A percentile compares a stretch with the other conserved stretches of the same genome.
These are phyloP conservation scores for Oryza glumipatula DNA, from an alignment of 176 grass and related monocot species.

Conservation along the genomic window DNA sequence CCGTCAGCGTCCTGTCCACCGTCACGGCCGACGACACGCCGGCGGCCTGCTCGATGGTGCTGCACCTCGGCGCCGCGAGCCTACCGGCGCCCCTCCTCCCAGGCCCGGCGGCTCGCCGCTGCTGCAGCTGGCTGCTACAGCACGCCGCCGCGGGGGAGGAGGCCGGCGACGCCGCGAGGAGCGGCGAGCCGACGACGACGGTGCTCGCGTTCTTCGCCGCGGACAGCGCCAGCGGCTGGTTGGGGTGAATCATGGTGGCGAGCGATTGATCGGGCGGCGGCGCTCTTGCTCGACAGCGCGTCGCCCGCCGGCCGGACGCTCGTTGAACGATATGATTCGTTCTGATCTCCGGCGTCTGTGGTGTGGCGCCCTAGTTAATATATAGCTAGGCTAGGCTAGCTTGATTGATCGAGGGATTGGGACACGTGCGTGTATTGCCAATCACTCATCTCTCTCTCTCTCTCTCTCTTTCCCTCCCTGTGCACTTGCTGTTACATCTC, in stretches of 20 bases:
- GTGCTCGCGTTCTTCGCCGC: constrained; percentile 6
- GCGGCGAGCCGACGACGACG: constrained; percentile 23
- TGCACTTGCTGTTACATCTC: no score
- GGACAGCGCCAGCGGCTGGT: constrained; percentile 48
- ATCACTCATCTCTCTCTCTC: no score
- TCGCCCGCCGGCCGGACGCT: no score
- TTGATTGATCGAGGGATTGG: no score
- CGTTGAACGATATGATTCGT: no score
- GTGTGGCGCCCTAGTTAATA: no score
- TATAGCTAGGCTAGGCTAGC: no score
- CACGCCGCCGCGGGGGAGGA: background rate
- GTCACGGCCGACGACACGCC: background rate
- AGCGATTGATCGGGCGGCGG: background rate
- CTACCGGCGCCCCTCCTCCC: background rate
- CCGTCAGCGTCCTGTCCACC: constrained; percentile 29
- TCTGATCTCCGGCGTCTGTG: no score
- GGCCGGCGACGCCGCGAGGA: background rate
- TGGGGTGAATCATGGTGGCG: constrained; percentile 48
- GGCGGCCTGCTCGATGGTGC: constrained; percentile 23
- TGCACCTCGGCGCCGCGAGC: background rate
- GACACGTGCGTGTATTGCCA: no score
- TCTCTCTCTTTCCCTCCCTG: no score
- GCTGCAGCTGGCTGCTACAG: background rate
- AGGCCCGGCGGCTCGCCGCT: background rate
- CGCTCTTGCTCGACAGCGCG: no score